Conservation (phyloP, 2,329 filamentous ascomycete species). For the Diplocarpon mali region DNA sequence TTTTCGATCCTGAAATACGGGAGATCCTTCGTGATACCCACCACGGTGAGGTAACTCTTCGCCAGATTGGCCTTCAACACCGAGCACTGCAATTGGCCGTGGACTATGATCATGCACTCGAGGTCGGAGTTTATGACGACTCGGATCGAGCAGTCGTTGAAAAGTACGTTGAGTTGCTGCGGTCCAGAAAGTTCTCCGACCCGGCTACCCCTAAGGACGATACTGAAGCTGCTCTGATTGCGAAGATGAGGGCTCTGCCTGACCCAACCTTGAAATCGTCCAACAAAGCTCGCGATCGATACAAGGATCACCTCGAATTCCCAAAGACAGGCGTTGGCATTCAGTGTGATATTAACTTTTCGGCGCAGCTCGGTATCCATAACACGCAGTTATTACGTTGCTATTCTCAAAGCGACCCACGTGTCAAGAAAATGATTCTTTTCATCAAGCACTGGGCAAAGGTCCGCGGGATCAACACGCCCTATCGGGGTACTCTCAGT, state of each 20-base stretch:
- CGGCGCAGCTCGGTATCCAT: constrained; percentile 69
- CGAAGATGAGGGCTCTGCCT: constrained; percentile 23
- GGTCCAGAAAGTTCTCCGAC: constrained; percentile 21
- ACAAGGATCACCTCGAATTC: constrained; percentile 59
- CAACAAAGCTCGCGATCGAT: constrained; percentile 41
- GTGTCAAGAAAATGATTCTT: constrained; percentile 67
- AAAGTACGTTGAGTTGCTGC: constrained; percentile 41
- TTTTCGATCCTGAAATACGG: constrained; percentile 37
- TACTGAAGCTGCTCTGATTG: constrained; percentile 12
- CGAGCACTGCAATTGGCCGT: constrained; percentile 43
- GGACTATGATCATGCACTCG: constrained; percentile 44
- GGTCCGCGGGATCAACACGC: constrained; percentile 71
- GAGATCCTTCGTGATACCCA: constrained; percentile 27
- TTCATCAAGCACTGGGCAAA: constrained; percentile 93
- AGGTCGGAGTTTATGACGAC: constrained; percentile 35
- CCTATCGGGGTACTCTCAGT: constrained; percentile 75
- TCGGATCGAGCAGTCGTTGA: constrained; percentile 30
- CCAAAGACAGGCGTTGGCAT: constrained; percentile 68
- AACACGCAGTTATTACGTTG: constrained; percentile 76
- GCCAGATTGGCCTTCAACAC: constrained; percentile 32
- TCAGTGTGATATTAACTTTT: constrained; percentile 88
- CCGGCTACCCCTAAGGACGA: constrained; percentile 21
- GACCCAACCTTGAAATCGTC: constrained; percentile 34
- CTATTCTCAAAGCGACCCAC: constrained; percentile 68
- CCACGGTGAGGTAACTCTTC: constrained; percentile 26